Evolutionary conservation across 2,329 filamentous ascomycete species (phyloP).

Genomic region (Diaporthe capsici): DNA sequence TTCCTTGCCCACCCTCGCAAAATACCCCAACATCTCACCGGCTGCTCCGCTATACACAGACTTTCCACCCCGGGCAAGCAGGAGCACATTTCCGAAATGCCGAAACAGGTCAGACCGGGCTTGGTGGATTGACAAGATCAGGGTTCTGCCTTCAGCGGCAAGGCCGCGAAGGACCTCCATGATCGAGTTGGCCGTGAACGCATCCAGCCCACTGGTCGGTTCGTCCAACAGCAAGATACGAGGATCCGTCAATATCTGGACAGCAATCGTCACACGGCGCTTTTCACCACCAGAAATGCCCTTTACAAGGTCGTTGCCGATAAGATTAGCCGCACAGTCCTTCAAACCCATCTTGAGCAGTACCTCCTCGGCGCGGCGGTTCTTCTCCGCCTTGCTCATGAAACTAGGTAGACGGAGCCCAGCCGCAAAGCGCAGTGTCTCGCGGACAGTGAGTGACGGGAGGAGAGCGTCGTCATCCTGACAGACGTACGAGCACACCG

Average conservation of each 20-base stretch:
- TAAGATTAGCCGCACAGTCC: constrained; percentile 81
- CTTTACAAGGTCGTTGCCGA: constrained; percentile 80
- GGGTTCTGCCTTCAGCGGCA: constrained; percentile 79
- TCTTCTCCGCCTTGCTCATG: constrained; percentile 78
- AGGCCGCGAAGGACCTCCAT: constrained; percentile 80
- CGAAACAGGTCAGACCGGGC: constrained; percentile 80
- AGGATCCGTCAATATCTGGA: constrained; percentile 83
- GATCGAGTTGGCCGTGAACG: constrained; percentile 83
- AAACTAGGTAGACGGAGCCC: constrained; percentile 78
- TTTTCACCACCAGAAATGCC: constrained; percentile 87
- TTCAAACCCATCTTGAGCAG: constrained; percentile 82
- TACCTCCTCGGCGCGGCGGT: constrained; percentile 77
- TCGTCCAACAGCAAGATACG: constrained; percentile 81
- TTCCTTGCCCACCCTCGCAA: constrained; percentile 70
- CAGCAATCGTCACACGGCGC: constrained; percentile 81
- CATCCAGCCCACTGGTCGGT: constrained; percentile 82
- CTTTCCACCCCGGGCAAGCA: constrained; percentile 78
- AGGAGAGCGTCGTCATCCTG: constrained; percentile 84
- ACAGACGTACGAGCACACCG: constrained; percentile 82
- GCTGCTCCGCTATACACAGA: constrained; percentile 78
- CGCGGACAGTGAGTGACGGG: constrained; percentile 81
- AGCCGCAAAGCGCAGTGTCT: constrained; percentile 80
- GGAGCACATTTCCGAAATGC: constrained; percentile 79
- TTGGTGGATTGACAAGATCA: constrained; percentile 85
- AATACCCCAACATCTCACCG: constrained; percentile 75